These are phyloP conservation scores for Metschnikowia bowlesiae DNA, from an alignment of 805 yeast genomes.

Conservation along the genomic window DNA sequence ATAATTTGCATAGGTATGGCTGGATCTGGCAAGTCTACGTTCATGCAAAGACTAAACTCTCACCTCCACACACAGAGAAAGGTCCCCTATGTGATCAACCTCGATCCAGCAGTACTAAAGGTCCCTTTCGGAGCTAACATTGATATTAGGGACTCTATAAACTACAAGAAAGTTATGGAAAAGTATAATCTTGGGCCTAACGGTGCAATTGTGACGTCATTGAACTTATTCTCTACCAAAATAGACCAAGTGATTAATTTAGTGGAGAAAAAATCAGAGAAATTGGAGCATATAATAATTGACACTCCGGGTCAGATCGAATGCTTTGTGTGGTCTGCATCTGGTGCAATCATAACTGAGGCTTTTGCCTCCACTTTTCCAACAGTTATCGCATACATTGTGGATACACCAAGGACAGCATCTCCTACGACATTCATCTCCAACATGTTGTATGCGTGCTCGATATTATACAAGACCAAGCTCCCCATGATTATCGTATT, in stretches of 20 bases:
- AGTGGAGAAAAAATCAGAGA: slow-evolving; percentile 69
- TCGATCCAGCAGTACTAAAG: slow-evolving; percentile 94
- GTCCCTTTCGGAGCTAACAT: slow-evolving; percentile 94
- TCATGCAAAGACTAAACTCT: slow-evolving; percentile 90
- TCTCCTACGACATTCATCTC: slow-evolving; percentile 97
- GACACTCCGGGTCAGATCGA: slow-evolving; percentile 99
- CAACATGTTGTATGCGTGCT: slow-evolving; percentile 97
- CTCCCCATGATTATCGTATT: slow-evolving; percentile 95
- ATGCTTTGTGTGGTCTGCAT: slow-evolving; percentile 97
- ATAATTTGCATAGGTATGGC: slow-evolving; percentile 52
- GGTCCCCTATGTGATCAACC: slow-evolving; percentile 87
- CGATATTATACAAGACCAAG: slow-evolving; percentile 91
- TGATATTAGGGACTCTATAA: slow-evolving; percentile 93
- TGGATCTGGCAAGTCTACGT: slow-evolving; percentile 90
- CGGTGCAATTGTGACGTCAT: slow-evolving; percentile 95
- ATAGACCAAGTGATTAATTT: slow-evolving; percentile 89
- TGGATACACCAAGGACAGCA: slow-evolving; percentile 92
- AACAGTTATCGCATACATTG: slow-evolving; percentile 90
- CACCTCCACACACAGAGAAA: slow-evolving; percentile 69
- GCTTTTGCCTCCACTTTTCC: slow-evolving; percentile 95
- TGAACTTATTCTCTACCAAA: slow-evolving; percentile 88
- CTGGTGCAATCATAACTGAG: slow-evolving; percentile 94
- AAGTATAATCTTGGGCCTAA: slow-evolving; percentile 94
- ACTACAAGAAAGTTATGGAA: slow-evolving; percentile 94
- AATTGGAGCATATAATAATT: slow-evolving; percentile 65